Evolutionary conservation across 2,329 filamentous ascomycete genomes (phyloP), one percentile per base, ranked within the genome.

Genomic region (Aspergillus sp.): DNA sequence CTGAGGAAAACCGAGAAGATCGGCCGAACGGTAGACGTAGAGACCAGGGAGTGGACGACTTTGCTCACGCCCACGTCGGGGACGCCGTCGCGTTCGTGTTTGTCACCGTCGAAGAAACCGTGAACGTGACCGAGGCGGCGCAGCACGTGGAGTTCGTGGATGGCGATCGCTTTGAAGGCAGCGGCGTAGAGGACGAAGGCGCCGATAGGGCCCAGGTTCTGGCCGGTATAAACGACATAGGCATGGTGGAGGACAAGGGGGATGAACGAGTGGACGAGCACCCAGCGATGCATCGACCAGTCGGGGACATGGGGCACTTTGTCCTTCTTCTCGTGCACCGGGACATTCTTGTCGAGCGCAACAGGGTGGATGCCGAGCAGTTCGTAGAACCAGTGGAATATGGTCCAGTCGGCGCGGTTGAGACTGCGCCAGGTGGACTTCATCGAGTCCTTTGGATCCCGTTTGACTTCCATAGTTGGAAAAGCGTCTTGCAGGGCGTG

Each of bases 71-170:
- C 57, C 3, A 51, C 45, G 27, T 66, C 60, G 1, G 63, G 62
- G 7, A 66, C 54, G 6, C 57, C 54, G 29, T 66, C 62, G 11
- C 63, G 56, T 13, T 45, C 50, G 39, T 66, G 62, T 29, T 60
- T 58, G 38, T 66, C 61, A 14, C 63, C 63, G 35, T 67, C 63
- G 7, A 67, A 47, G 35, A 60, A 66, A 8, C 63, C 63, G 29
- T 53, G 48, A 1, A 33, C 39, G 30, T 62, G 56, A 0, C 57
- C 60, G 1, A 65, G 43, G 4, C 47, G 45, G 6, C 61, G 55
- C 17, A 66, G 48, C 4, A 52, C 47, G 26, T 55, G 50, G 7
- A 64, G 41, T 39, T 64, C 49, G 24, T 55, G 57, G 12, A 66
- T 55, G 10, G 54, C 53, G 24, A 53, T 60, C 4, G 50, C 5